phyloP scores from a whole-genome alignment of 2,329 filamentous ascomycete genomes.

The Aspergillus ibericus region DNA sequence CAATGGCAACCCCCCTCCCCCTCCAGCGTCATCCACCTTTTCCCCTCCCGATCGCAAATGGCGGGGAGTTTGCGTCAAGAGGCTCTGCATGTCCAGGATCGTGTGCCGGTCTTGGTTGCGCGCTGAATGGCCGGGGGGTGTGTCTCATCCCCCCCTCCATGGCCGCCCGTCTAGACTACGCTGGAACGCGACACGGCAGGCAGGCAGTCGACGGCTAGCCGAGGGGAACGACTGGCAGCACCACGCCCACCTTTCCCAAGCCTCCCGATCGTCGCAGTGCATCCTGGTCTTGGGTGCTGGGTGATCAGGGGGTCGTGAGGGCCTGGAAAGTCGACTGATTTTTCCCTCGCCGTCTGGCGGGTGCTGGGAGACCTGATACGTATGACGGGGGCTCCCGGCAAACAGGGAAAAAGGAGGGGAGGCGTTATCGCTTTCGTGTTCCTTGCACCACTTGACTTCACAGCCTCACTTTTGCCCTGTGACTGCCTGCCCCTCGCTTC shows the following conservation, averaged over 20 bases:
- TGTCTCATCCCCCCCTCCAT: not conserved
- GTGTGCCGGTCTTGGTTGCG: not conserved
- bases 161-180: constrained; percentile 14
- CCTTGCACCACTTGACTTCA: constrained; percentile 18
- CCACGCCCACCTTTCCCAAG: constrained; percentile 12
- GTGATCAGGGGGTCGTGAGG: constrained; percentile 1
- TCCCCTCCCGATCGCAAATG: constrained; percentile 6
- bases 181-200: constrained; percentile 15
- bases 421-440: constrained; percentile 17
- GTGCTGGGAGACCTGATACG: not conserved
- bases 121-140: constrained; percentile 12
- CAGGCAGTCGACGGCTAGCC: constrained; percentile 17
- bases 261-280: constrained; percentile 10
- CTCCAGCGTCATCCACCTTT: constrained; percentile 6
- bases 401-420: constrained; percentile 8
- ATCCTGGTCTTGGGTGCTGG: not conserved
- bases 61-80: not conserved
- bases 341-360: not conserved
- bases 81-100: not conserved
- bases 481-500: constrained; percentile 23
- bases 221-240: constrained; percentile 14
- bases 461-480: constrained; percentile 24
- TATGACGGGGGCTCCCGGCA: constrained; percentile 1
- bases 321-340: not conserved
- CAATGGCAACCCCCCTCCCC: constrained; percentile 9